These are phyloP conservation scores for Exophiala spinifera DNA, from an alignment of 2,329 filamentous ascomycete species.

Conservation along the genomic window DNA sequence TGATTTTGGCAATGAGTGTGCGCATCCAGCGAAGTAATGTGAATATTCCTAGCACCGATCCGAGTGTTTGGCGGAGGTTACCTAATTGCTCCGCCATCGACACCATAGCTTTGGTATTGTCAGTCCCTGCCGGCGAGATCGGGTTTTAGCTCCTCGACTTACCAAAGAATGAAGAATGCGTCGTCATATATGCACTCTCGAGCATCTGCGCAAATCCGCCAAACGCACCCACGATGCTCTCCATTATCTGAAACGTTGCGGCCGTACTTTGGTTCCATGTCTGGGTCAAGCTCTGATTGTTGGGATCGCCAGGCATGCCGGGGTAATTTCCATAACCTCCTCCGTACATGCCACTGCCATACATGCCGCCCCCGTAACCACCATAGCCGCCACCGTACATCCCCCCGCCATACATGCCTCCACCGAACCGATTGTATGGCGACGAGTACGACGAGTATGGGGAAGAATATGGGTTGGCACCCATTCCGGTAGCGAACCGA, in stretches of 20 bases:
- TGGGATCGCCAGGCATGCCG: constrained; percentile 57
- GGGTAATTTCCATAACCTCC: constrained; percentile 44
- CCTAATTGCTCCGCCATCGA: constrained; percentile 97
- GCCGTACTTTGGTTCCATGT: constrained; percentile 93
- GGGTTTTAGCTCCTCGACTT: constrained; percentile 39
- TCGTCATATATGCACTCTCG: constrained; percentile 99
- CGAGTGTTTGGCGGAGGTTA: constrained; percentile 86
- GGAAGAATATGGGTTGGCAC: constrained; percentile 34
- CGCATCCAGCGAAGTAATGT: constrained; percentile 93
- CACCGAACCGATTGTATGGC: constrained; percentile 53
- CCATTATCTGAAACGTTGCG: constrained; percentile 96
- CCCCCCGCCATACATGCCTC: constrained; percentile 35
- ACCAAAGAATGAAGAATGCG: constrained; percentile 98
- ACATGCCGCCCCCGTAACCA: constrained; percentile 45
- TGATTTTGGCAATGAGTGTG: constrained; percentile 86
- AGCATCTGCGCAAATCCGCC: constrained; percentile 98
- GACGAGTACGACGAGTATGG: constrained; percentile 54
- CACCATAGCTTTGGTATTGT: constrained; percentile 73
- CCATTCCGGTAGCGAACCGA: constrained; percentile 53
- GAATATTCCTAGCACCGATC: constrained; percentile 91
- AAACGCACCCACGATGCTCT: constrained; percentile 94
- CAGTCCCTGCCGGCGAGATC: constrained; percentile 6
- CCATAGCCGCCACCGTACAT: constrained; percentile 39
- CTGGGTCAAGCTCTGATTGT: constrained; percentile 75
- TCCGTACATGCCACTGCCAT: constrained; percentile 47